Conservation (phyloP, 1,139 yeast species). For the Yamadazyma dendronema region DNA sequence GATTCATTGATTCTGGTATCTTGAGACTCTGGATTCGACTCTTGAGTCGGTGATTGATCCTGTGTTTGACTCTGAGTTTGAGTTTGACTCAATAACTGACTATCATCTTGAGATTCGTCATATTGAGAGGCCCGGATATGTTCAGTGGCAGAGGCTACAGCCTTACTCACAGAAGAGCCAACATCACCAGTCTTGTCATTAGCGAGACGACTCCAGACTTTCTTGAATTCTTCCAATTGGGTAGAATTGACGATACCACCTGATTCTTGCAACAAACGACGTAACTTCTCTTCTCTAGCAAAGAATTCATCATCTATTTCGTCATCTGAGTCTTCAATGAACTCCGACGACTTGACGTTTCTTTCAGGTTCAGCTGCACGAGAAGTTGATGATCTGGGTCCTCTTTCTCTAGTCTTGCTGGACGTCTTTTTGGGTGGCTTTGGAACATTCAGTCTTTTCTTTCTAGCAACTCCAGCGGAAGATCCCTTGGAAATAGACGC, state of each 20-base stretch:
- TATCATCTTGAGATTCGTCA: slow-evolving; percentile 8
- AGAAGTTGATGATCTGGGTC: slow-evolving; percentile 15
- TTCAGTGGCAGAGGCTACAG: slow-evolving; percentile 28
- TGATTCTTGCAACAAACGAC: slow-evolving; percentile 36
- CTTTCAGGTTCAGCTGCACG: slow-evolving; percentile 19
- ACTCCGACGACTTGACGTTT: slow-evolving; percentile 47
- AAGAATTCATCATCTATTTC: slow-evolving; percentile 63
- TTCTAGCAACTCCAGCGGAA: slow-evolving; percentile 15
- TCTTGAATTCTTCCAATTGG: slow-evolving; percentile 38
- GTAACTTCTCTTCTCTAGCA: slow-evolving; percentile 54
- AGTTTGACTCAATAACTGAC: slow-evolving; percentile 4
- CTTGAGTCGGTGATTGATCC: neutral
- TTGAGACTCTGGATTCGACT: slow-evolving; percentile 8
- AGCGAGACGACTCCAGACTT: slow-evolving; percentile 36
- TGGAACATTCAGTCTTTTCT: slow-evolving; percentile 8
- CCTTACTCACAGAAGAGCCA: slow-evolving; percentile 12
- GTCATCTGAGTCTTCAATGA: slow-evolving; percentile 64
- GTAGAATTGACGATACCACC: slow-evolving; percentile 42
- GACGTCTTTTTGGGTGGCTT: slow-evolving; percentile 6
- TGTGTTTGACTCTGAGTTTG: slow-evolving; percentile 2
- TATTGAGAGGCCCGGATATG: slow-evolving; percentile 12
- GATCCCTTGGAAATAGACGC: slow-evolving; percentile 13
- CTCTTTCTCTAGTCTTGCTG: slow-evolving; percentile 4
- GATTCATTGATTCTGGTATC: slow-evolving; percentile 6
- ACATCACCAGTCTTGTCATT: slow-evolving; percentile 13